phyloP scores from a whole-genome alignment of 2,329 filamentous ascomycete species.

The Beauveria caledonica region DNA sequence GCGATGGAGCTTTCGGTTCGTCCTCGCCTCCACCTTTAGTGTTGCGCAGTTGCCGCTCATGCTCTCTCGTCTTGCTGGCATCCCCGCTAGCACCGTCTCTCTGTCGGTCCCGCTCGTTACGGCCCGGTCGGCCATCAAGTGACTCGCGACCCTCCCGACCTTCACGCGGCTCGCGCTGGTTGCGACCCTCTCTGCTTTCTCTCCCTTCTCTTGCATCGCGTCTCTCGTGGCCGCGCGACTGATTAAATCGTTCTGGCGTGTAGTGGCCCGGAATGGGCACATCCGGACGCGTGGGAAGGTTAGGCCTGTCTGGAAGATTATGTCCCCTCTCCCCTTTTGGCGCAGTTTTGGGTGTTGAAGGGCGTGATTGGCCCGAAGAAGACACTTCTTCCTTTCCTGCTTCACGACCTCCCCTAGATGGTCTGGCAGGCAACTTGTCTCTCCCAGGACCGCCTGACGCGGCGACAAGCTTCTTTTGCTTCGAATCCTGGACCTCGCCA shows the following conservation, averaged over 20 bases:
- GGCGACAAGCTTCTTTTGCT: conserved; percentile 16
- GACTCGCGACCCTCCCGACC: conserved; percentile 31
- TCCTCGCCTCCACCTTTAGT: conserved; percentile 19
- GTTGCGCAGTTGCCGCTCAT: conserved; percentile 28
- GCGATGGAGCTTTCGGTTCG: conserved; percentile 21
- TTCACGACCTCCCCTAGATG: conserved; percentile 20
- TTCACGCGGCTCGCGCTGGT: conserved; percentile 28
- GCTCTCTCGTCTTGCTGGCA: conserved; percentile 12
- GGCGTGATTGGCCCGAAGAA: conserved; percentile 16
- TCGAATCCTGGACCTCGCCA: conserved; percentile 62
- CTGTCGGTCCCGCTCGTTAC: conserved; percentile 11
- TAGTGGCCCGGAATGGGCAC: conserved; percentile 44
- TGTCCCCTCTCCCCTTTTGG: conserved; percentile 22
- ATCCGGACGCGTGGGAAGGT: conserved; percentile 51
- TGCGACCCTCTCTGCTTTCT: conserved; percentile 24
- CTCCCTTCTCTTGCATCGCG: conserved; percentile 30
- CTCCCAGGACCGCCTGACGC: conserved; percentile 15
- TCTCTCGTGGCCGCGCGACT: conserved; percentile 31
- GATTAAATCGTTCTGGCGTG: conserved; percentile 36
- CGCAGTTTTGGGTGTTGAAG: conserved; percentile 20
- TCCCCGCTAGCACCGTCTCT: not conserved
- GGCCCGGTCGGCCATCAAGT: conserved; percentile 22
- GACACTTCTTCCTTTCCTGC: conserved; percentile 19
- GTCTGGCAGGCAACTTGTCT: conserved; percentile 28
- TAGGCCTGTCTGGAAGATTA: conserved; percentile 29